Percentiles rank a stretch among this genome's conserved stretches.
Conservation (phyloP, 2,329 filamentous ascomycete species). For the Apiospora sp. region DNA sequence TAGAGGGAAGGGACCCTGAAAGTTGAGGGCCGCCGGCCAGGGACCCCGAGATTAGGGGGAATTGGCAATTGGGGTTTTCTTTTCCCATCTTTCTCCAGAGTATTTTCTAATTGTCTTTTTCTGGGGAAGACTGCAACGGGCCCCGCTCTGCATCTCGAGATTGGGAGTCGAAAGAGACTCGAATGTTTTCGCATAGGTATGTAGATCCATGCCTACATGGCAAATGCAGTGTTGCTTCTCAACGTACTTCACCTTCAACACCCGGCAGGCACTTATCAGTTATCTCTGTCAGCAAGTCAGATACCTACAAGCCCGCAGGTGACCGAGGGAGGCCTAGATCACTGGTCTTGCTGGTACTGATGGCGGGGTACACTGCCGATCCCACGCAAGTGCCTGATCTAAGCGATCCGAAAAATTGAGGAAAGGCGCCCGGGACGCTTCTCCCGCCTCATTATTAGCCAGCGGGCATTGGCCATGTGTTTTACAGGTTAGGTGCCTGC, state of each 20-base stretch:
- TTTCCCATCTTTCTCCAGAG: slow-evolving; percentile 2
- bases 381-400: slow-evolving; percentile 11
- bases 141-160: not conserved
- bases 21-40: not conserved
- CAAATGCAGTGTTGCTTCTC: not conserved
- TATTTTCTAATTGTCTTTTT: not conserved
- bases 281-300: not conserved
- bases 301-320: not conserved
- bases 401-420: not conserved
- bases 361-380: slow-evolving; percentile 6
- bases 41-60: not conserved
- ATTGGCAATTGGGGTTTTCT: not conserved
- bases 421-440: slow-evolving; percentile 14
- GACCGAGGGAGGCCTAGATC: slow-evolving; percentile 5
- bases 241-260: not conserved
- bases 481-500: not conserved
- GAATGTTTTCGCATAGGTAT: not conserved
- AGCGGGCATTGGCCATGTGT: slow-evolving; percentile 13
- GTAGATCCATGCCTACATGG: not conserved
- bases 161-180: slow-evolving; percentile 1
- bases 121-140: not conserved
- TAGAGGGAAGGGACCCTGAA: slow-evolving; percentile 31
- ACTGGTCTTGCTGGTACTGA: not conserved
- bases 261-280: not conserved
- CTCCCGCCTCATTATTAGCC: slow-evolving; percentile 1